phyloP scores from a whole-genome alignment of 495 filamentous ascomycete species.

The Xylona heveae region DNA sequence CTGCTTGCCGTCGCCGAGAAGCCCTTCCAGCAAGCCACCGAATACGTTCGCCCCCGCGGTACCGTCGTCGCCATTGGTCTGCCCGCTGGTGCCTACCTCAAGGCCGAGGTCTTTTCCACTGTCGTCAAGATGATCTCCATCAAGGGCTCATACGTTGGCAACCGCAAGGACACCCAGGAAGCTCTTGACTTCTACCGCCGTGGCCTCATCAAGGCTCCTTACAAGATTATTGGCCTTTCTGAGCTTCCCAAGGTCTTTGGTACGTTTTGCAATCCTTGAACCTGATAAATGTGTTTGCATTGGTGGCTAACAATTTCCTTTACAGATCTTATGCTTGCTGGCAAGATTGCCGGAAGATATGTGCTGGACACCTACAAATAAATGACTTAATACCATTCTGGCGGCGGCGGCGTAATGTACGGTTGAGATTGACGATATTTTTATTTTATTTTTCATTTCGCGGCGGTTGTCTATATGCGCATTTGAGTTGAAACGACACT shows the following conservation, averaged over 20 bases:
- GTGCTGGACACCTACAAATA: constrained; percentile 53
- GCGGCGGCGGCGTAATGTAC: too few relatives aligned
- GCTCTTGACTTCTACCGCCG: constrained; percentile 73
- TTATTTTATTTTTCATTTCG: too few relatives aligned
- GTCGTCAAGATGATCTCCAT: constrained; percentile 82
- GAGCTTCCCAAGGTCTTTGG: constrained; percentile 60
- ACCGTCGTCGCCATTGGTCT: constrained; percentile 70
- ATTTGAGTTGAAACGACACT: too few relatives aligned
- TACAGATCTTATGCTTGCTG: constrained; percentile 20
- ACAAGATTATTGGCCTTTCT: constrained; percentile 59
- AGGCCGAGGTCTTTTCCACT: constrained; percentile 66
- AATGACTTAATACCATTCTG: too few relatives aligned
- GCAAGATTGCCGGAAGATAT: constrained; percentile 71
- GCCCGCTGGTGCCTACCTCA: constrained; percentile 54
- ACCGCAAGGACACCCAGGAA: constrained; percentile 63
- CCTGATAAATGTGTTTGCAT: constrained; percentile 8
- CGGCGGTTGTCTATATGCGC: too few relatives aligned
- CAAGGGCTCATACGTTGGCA: constrained; percentile 84
- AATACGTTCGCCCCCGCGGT: constrained; percentile 64
- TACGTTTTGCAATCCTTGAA: constrained; percentile 30
- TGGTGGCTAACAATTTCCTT: too few relatives aligned
- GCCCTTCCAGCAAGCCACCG: constrained; percentile 83
- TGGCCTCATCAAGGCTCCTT: constrained; percentile 69
- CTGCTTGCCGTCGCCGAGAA: constrained; percentile 69
- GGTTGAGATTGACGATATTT: too few relatives aligned